phyloP scores from a whole-genome alignment of 805 yeast genomes.

The Ogataea polymorpha region DNA sequence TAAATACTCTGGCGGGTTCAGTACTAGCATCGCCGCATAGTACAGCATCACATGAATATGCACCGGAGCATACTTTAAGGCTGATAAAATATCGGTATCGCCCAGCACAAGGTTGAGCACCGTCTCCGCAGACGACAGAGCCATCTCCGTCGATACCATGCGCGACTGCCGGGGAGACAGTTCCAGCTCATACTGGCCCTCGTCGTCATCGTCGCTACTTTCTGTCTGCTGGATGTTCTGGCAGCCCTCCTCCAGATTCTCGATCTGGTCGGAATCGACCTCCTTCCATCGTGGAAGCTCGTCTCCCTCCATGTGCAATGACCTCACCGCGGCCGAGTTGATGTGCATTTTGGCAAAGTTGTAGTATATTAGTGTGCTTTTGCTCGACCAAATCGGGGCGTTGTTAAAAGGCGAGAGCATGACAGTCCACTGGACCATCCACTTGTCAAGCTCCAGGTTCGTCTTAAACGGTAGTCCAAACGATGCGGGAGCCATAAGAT shows the following conservation, averaged over 20 bases:
- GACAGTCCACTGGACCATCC: conserved; percentile 83
- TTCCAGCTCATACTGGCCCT: conserved; percentile 12
- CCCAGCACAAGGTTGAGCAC: conserved; percentile 56
- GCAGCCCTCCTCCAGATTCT: background rate
- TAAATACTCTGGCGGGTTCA: conserved; percentile 43
- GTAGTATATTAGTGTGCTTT: conserved; percentile 65
- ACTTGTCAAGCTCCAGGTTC: conserved; percentile 63
- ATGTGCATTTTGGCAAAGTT: conserved; percentile 76
- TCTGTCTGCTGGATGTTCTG: conserved; percentile 29
- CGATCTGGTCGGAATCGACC: conserved; percentile 20
- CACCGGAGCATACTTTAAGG: conserved; percentile 63
- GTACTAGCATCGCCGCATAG: conserved; percentile 56
- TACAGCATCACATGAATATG: conserved; percentile 71
- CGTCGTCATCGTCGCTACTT: conserved; percentile 28
- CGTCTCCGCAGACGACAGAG: conserved; percentile 60
- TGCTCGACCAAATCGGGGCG: conserved; percentile 60
- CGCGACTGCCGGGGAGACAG: conserved; percentile 25
- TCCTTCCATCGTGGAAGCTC: conserved; percentile 26
- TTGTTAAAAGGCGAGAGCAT: conserved; percentile 54
- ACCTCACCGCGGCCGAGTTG: conserved; percentile 49
- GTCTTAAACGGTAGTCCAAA: conserved; percentile 69
- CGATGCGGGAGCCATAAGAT: conserved; percentile 52
- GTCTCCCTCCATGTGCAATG: conserved; percentile 35
- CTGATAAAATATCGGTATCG: conserved; percentile 55
- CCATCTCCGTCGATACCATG: conserved; percentile 41